Conservation (phyloP, 441 rosid species). For the Metrosideros polymorpha region DNA sequence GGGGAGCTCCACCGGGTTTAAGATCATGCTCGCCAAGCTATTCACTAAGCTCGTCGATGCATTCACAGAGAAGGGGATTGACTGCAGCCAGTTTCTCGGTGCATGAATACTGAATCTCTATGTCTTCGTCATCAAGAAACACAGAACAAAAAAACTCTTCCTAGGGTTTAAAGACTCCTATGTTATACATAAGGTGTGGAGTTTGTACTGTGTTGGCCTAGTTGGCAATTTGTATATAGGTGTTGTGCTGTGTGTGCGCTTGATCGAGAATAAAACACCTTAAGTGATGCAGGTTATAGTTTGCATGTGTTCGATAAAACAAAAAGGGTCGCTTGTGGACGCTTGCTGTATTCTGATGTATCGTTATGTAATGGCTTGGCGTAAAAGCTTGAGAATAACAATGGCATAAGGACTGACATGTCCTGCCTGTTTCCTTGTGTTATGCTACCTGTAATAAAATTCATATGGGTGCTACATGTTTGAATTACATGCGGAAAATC, state of each 20-base stretch:
- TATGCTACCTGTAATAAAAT: background rate
- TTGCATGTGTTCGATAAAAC: background rate
- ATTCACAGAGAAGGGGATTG: constrained; percentile 56
- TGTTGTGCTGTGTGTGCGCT: background rate
- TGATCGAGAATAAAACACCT: background rate
- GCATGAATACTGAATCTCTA: background rate
- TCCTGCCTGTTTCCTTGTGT: background rate
- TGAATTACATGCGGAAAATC: background rate
- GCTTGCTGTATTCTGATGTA: background rate
- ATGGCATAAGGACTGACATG: background rate
- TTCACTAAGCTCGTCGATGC: constrained; percentile 67
- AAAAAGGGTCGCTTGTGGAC: background rate
- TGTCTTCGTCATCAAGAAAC: background rate
- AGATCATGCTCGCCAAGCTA: constrained; percentile 84
- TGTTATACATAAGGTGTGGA: background rate
- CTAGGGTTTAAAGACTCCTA: background rate
- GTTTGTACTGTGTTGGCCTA: background rate
- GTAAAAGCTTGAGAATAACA: background rate
- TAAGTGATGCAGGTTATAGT: background rate
- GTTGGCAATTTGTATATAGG: background rate
- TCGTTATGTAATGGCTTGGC: background rate
- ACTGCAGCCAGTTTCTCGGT: constrained; percentile 32
- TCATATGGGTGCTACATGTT: background rate
- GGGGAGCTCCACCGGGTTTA: constrained; percentile 76
- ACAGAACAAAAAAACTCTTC: background rate